Percentiles rank a stretch among this genome's conserved stretches.
These are phyloP conservation scores for Penicillium parvum DNA, from an alignment of 495 filamentous ascomycete species.

Conservation along the genomic window DNA sequence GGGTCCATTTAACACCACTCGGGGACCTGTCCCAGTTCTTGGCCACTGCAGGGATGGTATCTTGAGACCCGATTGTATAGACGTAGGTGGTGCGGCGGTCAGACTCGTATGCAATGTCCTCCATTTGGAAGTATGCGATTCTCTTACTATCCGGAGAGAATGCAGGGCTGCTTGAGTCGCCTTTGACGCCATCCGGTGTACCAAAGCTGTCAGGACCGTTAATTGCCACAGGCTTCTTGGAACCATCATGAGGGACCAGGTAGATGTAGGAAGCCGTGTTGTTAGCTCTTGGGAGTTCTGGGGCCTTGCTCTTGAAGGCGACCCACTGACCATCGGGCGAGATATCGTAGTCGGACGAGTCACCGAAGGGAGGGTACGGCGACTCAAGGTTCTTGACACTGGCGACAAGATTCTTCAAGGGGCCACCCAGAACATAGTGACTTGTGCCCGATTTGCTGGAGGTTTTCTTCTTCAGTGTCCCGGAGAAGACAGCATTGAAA, in stretches of 20 bases:
- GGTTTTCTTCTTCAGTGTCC: conserved; percentile 27
- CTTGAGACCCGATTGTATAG: conserved; percentile 25
- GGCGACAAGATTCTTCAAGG: conserved; percentile 39
- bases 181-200: conserved; percentile 26
- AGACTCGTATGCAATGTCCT: conserved; percentile 32
- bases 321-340: conserved; percentile 38
- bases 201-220: conserved; percentile 31
- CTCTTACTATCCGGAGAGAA: conserved; percentile 37
- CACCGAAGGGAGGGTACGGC: conserved; percentile 41
- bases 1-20: conserved; percentile 30
- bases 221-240: conserved; percentile 25
- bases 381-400: conserved; percentile 42
- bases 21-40: conserved; percentile 41
- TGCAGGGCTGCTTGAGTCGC: conserved; percentile 29
- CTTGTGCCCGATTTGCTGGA: conserved; percentile 6
- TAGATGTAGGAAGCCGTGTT: conserved; percentile 38
- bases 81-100: conserved; percentile 36
- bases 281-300: conserved; percentile 36
- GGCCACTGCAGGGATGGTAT: conserved; percentile 28
- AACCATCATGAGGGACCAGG: conserved; percentile 36
- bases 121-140: conserved; percentile 41
- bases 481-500: conserved; percentile 45
- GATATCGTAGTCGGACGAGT: conserved; percentile 38
- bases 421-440: conserved; percentile 14
- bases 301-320: conserved; percentile 41